Percentiles rank a stretch among this genome's conserved stretches.
These are phyloP conservation scores for Carpinus viminea DNA, from an alignment of 306 rosid species.

Conservation along the genomic window DNA sequence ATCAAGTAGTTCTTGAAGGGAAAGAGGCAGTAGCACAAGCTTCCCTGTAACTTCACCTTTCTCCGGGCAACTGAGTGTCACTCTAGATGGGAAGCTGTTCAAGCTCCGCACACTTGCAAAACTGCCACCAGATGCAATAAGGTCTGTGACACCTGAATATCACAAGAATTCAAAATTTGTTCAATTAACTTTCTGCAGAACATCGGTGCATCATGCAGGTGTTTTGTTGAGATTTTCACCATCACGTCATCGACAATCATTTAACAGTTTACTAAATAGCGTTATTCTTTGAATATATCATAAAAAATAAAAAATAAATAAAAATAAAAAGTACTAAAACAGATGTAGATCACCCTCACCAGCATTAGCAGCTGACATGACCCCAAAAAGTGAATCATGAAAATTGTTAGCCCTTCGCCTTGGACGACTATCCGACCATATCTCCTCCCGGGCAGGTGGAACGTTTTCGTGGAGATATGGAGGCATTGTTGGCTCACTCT, in stretches of 20 bases:
- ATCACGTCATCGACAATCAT: too few species aligned
- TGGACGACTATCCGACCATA: slow-evolving; percentile 8
- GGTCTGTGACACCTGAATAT: slow-evolving; percentile 36
- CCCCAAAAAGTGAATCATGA: slow-evolving; percentile 63
- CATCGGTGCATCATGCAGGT: not conserved
- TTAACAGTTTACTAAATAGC: too few species aligned
- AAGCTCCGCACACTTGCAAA: not conserved
- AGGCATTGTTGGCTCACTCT: slow-evolving; percentile 39
- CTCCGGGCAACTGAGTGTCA: slow-evolving; percentile 55
- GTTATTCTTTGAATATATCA: not conserved
- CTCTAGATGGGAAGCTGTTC: slow-evolving; percentile 39
- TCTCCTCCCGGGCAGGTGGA: slow-evolving; percentile 19
- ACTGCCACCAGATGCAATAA: slow-evolving; percentile 14
- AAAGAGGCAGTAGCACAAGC: slow-evolving; percentile 54
- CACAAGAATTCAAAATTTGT: slow-evolving; percentile 4
- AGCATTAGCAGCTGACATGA: slow-evolving; percentile 46
- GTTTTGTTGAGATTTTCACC: not conserved
- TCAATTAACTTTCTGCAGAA: not conserved
- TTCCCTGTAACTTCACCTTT: slow-evolving; percentile 43
- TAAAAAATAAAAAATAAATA: not conserved
- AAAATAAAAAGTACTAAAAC: not conserved
- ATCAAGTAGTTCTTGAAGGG: slow-evolving; percentile 52
- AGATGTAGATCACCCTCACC: slow-evolving; percentile 35
- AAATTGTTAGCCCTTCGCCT: slow-evolving; percentile 39
- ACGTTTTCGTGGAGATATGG: slow-evolving; percentile 22